Percentiles rank a stretch among this genome's conserved stretches.
Evolutionary conservation across 1,284 basidiomycete species (phyloP).

Genomic region (Trichosporon faecale): DNA sequence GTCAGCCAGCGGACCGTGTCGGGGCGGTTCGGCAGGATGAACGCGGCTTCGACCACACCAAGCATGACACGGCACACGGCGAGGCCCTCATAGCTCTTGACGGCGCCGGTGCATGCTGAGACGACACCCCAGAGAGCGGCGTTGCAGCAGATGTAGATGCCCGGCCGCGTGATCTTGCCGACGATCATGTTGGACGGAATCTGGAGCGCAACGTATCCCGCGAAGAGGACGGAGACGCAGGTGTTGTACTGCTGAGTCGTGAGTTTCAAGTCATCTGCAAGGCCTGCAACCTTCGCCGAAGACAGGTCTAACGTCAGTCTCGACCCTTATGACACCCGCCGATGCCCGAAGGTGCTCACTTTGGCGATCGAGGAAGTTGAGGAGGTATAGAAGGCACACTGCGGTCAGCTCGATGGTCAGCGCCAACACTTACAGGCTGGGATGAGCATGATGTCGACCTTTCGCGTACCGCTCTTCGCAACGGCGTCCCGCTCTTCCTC

Average conservation of each 20-base stretch:
- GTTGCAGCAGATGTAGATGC: conserved; percentile 33
- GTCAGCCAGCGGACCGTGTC: conserved; percentile 37
- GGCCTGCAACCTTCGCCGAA: conserved; percentile 13
- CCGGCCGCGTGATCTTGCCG: conserved; percentile 17
- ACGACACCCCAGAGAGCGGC: conserved; percentile 42
- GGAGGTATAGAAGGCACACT: neutral
- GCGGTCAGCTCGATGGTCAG: neutral
- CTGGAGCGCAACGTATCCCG: conserved; percentile 40
- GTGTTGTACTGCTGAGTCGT: conserved; percentile 46
- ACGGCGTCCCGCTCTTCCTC: conserved; percentile 33
- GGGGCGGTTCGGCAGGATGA: conserved; percentile 37
- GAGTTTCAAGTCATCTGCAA: conserved; percentile 33
- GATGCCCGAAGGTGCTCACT: neutral
- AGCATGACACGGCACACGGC: no score
- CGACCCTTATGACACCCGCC: no score
- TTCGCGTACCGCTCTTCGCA: conserved; percentile 34
- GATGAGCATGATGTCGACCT: conserved; percentile 40
- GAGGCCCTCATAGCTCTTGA: no score
- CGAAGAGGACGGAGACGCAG: conserved; percentile 51
- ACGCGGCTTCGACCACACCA: no score
- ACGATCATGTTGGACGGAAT: conserved; percentile 45
- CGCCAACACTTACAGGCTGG: neutral
- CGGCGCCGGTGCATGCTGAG: conserved; percentile 30
- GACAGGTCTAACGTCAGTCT: neutral
- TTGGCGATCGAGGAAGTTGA: neutral